Evolutionary conservation across 2,329 filamentous ascomycete species (phyloP).

Genomic region (Penicillium sclerotiorum): DNA sequence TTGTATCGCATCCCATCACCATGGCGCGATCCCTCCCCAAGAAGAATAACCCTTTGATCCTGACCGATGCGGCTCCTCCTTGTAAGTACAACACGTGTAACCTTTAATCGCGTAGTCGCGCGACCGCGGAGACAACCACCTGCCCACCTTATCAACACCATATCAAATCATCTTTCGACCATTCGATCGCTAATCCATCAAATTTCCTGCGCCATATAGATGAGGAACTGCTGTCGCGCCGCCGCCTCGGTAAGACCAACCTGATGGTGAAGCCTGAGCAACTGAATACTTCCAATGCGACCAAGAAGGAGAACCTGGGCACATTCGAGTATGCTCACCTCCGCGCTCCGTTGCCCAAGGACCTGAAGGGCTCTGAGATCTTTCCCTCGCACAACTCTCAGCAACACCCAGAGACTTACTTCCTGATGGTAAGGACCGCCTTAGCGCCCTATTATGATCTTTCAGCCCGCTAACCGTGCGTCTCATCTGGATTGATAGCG

Average conservation of each 20-base stretch:
- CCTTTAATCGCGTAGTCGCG: slow-evolving; percentile 19
- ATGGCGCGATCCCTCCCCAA: slow-evolving; percentile 51
- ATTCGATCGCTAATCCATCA: slow-evolving; percentile 19
- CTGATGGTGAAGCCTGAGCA: slow-evolving; percentile 79
- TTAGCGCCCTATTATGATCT: neutral
- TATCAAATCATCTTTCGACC: slow-evolving; percentile 1
- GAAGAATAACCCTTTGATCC: slow-evolving; percentile 50
- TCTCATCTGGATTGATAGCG: slow-evolving; percentile 45
- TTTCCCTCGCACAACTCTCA: slow-evolving; percentile 72
- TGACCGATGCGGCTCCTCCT: slow-evolving; percentile 44
- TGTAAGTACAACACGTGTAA: slow-evolving; percentile 41
- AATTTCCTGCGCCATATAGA: slow-evolving; percentile 50
- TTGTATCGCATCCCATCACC: slow-evolving; percentile 22
- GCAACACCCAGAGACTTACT: slow-evolving; percentile 82
- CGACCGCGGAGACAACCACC: slow-evolving; percentile 12
- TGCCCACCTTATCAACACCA: slow-evolving; percentile 8
- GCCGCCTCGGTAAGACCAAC: slow-evolving; percentile 90
- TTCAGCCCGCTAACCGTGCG: neutral
- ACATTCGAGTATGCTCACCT: slow-evolving; percentile 96
- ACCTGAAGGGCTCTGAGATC: slow-evolving; percentile 83
- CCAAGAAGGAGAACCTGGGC: slow-evolving; percentile 72
- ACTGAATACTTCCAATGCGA: slow-evolving; percentile 69
- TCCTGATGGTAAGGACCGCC: slow-evolving; percentile 72
- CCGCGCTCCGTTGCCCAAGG: slow-evolving; percentile 87
- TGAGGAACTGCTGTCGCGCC: slow-evolving; percentile 74